Evolutionary conservation across 805 yeast species (phyloP), one percentile per base, ranked within the genome.

Genomic region (Cyberlindnera mississippiensis): DNA sequence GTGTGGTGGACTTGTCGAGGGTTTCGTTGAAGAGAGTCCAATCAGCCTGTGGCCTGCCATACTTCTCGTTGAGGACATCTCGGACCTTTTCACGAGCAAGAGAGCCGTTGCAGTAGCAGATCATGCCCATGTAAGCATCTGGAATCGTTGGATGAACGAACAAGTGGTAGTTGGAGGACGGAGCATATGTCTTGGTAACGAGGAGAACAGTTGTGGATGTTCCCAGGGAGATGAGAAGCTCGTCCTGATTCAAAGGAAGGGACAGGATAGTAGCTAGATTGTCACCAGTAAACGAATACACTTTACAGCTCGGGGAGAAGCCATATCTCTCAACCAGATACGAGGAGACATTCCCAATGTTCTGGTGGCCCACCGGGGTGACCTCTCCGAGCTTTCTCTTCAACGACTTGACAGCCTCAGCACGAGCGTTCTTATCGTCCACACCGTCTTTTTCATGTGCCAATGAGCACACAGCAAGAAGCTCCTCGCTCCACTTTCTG

Each of bases 101-200:
- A 0, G 96, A 76, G 0, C 97, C 96, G 60, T 89, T 89, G 57
- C 95, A 85, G 61, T 89, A 89, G 60, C 97, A 89, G 41, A 90
- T 77, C 97, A 89, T 89, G 17, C 95, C 96, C 96, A 89, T 90
- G 60, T 79, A 89, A 28, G 82, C 79, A 28, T 71, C 72, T 1
- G 76, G 75, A 47, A 85, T 75, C 0, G 95, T 83, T 8, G 97
- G 96, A 59, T 90, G 96, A 48, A 78, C 78, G 66, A 89, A 89
- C 50, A 88, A 62, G 57, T 89, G 96, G 59, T 88, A 89, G 52
- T 82, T 84, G 6, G 87, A 78, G 2, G 90, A 82, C 2, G 96
- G 89, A 15, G 71, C 71, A 58, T 81, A 89, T 42, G 78, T 73
- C 45, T 86, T 82, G 6, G 96, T 89, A 32, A 89, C 81, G 36